Conservation (phyloP, 2,329 filamentous ascomycete species). For the Cadophora sp. region DNA sequence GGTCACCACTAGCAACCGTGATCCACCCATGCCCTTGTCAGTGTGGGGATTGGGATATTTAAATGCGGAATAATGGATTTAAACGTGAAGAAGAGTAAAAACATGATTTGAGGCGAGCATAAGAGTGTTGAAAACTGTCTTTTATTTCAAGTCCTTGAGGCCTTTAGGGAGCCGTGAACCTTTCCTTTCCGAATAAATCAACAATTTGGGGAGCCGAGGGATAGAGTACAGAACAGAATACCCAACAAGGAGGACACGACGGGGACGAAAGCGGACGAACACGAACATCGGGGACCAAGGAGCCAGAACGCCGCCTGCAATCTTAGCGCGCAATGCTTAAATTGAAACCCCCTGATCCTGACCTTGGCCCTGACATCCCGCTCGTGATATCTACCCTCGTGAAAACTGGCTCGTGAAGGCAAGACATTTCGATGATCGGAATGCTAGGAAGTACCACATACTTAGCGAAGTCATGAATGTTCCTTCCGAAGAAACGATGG, state of each 20-base stretch:
- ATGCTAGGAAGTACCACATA: neutral
- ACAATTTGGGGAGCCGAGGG: no score
- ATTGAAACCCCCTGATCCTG: slow-evolving; percentile 10
- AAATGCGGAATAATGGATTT: neutral
- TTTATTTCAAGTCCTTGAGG: no score
- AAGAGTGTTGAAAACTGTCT: no score
- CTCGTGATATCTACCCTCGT: neutral
- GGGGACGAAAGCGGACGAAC: neutral
- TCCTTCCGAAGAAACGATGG: neutral
- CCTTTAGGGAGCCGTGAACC: no score
- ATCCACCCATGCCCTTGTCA: slow-evolving; percentile 2
- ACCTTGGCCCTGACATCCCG: slow-evolving; percentile 12
- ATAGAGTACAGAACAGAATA: no score
- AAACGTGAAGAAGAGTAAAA: neutral
- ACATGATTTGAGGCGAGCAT: no score
- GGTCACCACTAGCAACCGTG: slow-evolving; percentile 17
- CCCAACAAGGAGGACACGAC: no score
- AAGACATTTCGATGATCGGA: neutral
- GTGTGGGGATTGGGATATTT: slow-evolving; percentile 12
- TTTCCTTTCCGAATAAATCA: no score
- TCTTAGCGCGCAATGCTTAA: slow-evolving; percentile 24
- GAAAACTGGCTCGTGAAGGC: neutral
- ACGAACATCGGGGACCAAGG: neutral
- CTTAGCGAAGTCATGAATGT: neutral
- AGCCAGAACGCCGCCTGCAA: slow-evolving; percentile 13